These are phyloP conservation scores for Malassezia sympodialis DNA, from an alignment of 1,284 basidiomycete species.

Conservation along the genomic window DNA sequence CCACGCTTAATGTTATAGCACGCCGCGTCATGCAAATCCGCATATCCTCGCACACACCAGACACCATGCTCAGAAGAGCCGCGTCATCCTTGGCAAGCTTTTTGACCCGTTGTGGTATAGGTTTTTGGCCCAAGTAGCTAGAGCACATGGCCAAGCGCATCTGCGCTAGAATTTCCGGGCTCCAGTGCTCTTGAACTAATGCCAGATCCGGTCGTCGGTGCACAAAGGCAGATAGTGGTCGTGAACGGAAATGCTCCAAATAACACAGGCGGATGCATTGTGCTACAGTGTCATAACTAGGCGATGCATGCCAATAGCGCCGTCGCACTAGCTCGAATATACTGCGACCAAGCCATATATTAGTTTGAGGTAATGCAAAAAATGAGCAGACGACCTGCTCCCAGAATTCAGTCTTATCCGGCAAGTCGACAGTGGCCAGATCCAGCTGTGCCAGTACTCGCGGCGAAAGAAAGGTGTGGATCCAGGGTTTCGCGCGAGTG, in stretches of 20 bases:
- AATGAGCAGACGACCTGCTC: constrained; percentile 23
- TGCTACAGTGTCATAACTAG: constrained; percentile 24
- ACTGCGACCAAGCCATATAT: constrained; percentile 24
- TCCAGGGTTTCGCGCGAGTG: background rate
- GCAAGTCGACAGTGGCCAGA: constrained; percentile 22
- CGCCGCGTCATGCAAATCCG: background rate
- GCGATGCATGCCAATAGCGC: constrained; percentile 30
- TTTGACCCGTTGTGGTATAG: background rate
- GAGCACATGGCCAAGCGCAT: constrained; percentile 8
- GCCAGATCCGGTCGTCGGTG: background rate
- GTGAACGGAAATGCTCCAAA: constrained; percentile 26
- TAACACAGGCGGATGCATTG: constrained; percentile 26
- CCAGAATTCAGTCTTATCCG: constrained; percentile 30
- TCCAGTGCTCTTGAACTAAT: background rate
- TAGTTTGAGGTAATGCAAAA: constrained; percentile 18
- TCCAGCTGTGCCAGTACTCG: constrained; percentile 11
- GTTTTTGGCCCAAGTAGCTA: background rate
- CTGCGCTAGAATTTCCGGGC: constrained; percentile 2
- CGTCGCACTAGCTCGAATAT: constrained; percentile 28
- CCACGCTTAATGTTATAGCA: background rate
- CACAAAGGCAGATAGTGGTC: constrained; percentile 26
- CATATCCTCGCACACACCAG: background rate
- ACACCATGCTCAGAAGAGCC: background rate
- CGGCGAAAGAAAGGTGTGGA: background rate
- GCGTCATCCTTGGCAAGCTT: background rate